Evolutionary conservation across 805 yeast species (phyloP).

Genomic region (Cyberlindnera subsufficiens): DNA sequence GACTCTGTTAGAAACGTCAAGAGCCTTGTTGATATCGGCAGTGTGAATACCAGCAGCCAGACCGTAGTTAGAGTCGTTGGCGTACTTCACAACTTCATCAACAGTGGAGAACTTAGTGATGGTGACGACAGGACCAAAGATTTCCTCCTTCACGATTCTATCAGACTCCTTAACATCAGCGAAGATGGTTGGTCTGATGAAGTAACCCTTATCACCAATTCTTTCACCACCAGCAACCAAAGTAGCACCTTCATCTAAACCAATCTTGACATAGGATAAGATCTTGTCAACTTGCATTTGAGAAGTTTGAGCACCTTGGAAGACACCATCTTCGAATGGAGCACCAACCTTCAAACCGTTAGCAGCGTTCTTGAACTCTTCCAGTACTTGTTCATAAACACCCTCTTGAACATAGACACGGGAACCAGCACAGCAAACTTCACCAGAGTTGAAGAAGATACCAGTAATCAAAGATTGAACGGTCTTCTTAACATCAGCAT

Average conservation of each 20-base stretch:
- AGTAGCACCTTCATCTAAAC: conserved; percentile 80
- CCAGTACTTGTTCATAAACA: conserved; percentile 71
- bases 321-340: conserved; percentile 72
- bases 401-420: conserved; percentile 84
- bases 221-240: conserved; percentile 67
- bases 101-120: conserved; percentile 74
- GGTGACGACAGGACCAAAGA: conserved; percentile 89
- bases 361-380: conserved; percentile 48
- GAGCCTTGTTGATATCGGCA: conserved; percentile 63
- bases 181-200: conserved; percentile 67
- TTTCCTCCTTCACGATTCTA: conserved; percentile 71
- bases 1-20: conserved; percentile 66
- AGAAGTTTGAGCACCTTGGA: conserved; percentile 93
- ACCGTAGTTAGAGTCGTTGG: conserved; percentile 82
- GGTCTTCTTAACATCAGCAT: conserved; percentile 74
- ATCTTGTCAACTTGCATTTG: conserved; percentile 73
- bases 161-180: conserved; percentile 63
- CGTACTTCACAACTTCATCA: conserved; percentile 72
- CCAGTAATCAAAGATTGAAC: conserved; percentile 73
- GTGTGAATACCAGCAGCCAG: conserved; percentile 91
- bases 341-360: conserved; percentile 65
- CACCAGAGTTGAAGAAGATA: conserved; percentile 92
- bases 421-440: conserved; percentile 93
- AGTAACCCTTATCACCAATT: conserved; percentile 57
- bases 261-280: conserved; percentile 67